These are phyloP conservation scores for Sphaceloma murrayae DNA, from an alignment of 2,329 filamentous ascomycete genomes.

Conservation along the genomic window DNA sequence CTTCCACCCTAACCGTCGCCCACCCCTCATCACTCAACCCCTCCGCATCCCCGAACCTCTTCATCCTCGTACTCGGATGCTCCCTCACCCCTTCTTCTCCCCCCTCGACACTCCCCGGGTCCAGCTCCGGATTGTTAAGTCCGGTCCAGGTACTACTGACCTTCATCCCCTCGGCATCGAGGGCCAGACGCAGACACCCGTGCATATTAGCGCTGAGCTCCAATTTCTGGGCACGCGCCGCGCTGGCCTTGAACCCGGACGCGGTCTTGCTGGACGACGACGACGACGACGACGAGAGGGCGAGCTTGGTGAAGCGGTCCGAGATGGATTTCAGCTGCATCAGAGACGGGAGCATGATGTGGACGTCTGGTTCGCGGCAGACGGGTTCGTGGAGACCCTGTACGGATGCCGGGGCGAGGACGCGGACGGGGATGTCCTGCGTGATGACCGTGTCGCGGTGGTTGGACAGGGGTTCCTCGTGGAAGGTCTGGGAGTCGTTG, in stretches of 20 bases:
- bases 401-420: constrained; percentile 74
- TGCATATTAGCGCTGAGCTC: constrained; percentile 93
- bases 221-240: constrained; percentile 49
- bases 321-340: constrained; percentile 87
- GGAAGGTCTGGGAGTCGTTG: constrained; percentile 19
- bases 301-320: constrained; percentile 87
- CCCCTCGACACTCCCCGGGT: constrained; percentile 61
- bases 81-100: constrained; percentile 59
- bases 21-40: constrained; percentile 69
- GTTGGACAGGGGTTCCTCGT: constrained; percentile 22
- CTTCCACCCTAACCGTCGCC: constrained; percentile 85
- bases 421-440: constrained; percentile 90
- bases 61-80: constrained; percentile 73
- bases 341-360: constrained; percentile 81
- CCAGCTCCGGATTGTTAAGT: constrained; percentile 77
- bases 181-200: constrained; percentile 68
- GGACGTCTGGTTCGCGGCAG: constrained; percentile 83
- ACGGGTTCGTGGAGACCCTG: constrained; percentile 88
- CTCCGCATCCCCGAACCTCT: constrained; percentile 44
- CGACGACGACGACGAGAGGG: constrained; percentile 35
- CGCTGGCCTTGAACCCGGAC: constrained; percentile 28
- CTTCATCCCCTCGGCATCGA: constrained; percentile 72
- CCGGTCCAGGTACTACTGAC: constrained; percentile 81
- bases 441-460: constrained; percentile 88
- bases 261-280: constrained; percentile 26